Conservation (phyloP, 371 early-diverging fungal genomes). For the Capillidium rhysosporum region DNA sequence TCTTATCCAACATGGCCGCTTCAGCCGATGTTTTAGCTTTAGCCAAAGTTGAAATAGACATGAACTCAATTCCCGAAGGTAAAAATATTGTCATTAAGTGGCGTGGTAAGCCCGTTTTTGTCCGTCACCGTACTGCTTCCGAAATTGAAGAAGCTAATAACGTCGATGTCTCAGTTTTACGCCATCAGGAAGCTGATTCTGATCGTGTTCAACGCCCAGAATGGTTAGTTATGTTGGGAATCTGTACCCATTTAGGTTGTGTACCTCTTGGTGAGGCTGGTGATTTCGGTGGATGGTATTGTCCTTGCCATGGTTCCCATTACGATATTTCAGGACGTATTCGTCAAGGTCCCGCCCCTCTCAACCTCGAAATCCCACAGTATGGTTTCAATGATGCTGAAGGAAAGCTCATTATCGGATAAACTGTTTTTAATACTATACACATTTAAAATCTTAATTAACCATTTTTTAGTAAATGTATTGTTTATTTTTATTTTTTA, state of each 20-base stretch:
- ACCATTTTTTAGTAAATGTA: too few species aligned
- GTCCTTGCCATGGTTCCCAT: slow-evolving; percentile 98
- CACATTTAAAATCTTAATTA: too few species aligned
- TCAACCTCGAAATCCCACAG: slow-evolving; percentile 89
- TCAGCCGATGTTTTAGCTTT: slow-evolving; percentile 94
- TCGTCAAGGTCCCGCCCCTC: slow-evolving; percentile 95
- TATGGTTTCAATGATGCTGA: slow-evolving; percentile 35
- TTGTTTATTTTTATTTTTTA: too few species aligned
- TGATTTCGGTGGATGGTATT: slow-evolving; percentile 97
- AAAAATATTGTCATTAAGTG: slow-evolving; percentile 94
- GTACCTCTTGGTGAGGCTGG: slow-evolving; percentile 96
- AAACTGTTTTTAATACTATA: slow-evolving; percentile 8
- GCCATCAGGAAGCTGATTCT: slow-evolving; percentile 82
- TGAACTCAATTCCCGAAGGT: slow-evolving; percentile 82
- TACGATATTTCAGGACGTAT: slow-evolving; percentile 73
- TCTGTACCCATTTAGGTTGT: slow-evolving; percentile 97
- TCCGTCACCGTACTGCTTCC: slow-evolving; percentile 86
- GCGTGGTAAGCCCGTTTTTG: slow-evolving; percentile 97
- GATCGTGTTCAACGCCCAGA: slow-evolving; percentile 82
- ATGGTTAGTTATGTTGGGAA: slow-evolving; percentile 94
- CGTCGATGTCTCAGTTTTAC: slow-evolving; percentile 53
- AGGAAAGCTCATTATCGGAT: slow-evolving; percentile 35
- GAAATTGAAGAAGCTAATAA: slow-evolving; percentile 89
- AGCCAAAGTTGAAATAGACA: slow-evolving; percentile 91
- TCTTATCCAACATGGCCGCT: slow-evolving; percentile 77